Evolutionary conservation across 495 filamentous ascomycete species (phyloP), one percentile per base, ranked within the genome.

Genomic region (Aspergillus incahuasiensis): DNA sequence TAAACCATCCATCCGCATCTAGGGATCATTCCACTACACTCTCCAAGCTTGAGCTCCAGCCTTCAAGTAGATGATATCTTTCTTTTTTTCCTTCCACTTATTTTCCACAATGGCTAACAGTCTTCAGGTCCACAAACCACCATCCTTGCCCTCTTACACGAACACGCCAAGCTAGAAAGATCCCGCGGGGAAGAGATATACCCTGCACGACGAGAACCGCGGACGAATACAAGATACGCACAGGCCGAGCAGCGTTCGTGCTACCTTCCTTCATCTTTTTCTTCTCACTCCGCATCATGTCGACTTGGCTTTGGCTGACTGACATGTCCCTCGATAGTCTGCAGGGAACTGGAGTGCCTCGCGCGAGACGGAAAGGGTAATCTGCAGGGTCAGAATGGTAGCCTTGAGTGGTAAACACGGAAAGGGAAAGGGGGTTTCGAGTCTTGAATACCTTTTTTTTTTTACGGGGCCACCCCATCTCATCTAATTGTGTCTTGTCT

Each of bases 241-340:
- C 63, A 68, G 25, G 71, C 71, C 15, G 69, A 74, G 18, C 63
- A 74, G 40, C 43, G 71, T 74, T 22, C 59, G 71, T 65, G 0
- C 0, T 11, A 15, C 20, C 5, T n/a, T 21, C 1, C 11, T 6
- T 22, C 4, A 2, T n/a, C n/a, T 40, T 40, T 4, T n/a, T 18
- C 13, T 11, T 35, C 34, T 4, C 25, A 8, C 25, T 28, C 8
- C 8, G n/a, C n/a, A n/a, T n/a, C n/a, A n/a, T n/a, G n/a, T n/a
- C n/a, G n/a, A 28, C 25, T 28, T 28, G 12, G 32, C 8, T 40
- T 18, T 40, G n/a, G 38, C 13, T 6, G 8, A 16, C n/a, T 8
- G 15, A 12, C 13, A 8, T 11, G 12, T 12, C 8, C 18, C 3
- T 22, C 39, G 0, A 52, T 28, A 73, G 70, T 73, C 21, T 73